phyloP scores from a whole-genome alignment of 2,329 filamentous ascomycete species.

The Escovopsis sp. region DNA sequence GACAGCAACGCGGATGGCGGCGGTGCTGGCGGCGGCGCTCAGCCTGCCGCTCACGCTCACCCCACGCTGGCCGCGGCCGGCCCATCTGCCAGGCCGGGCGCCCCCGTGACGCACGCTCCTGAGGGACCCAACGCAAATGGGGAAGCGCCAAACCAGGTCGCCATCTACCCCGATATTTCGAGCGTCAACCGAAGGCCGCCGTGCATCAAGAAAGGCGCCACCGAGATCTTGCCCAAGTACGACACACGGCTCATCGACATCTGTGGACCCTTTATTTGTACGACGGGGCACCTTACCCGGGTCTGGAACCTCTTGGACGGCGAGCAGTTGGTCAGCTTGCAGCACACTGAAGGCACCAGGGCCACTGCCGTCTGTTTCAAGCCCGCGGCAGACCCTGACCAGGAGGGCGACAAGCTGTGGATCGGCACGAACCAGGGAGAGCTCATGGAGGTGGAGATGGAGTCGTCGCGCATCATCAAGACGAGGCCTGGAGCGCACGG shows the following conservation, averaged over 20 bases:
- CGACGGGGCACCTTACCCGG: constrained; percentile 70
- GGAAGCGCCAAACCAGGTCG: constrained; percentile 34
- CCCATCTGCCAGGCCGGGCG: constrained; percentile 5
- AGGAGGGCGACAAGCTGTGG: constrained; percentile 75
- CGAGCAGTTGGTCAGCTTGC: constrained; percentile 63
- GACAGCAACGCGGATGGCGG: constrained; percentile 23
- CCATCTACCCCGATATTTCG: constrained; percentile 70
- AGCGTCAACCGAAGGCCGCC: constrained; percentile 75
- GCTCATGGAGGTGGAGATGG: constrained; percentile 74
- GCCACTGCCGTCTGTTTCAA: constrained; percentile 75
- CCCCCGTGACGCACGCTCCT: constrained; percentile 5
- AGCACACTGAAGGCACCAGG: constrained; percentile 73
- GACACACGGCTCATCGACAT: constrained; percentile 78
- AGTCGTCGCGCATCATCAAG: constrained; percentile 51
- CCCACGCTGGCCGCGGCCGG: too few species aligned
- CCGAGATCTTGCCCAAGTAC: constrained; percentile 69
- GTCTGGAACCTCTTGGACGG: constrained; percentile 80
- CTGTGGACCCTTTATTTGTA: constrained; percentile 76
- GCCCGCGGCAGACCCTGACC: constrained; percentile 57
- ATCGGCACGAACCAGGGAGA: constrained; percentile 81
- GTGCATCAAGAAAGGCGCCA: constrained; percentile 52
- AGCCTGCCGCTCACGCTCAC: too few species aligned
- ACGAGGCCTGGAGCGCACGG: constrained; percentile 60
- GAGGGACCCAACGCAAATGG: constrained; percentile 12
- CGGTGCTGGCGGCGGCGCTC: too few species aligned